Evolutionary conservation across 2,329 filamentous ascomycete genomes (phyloP), one percentile per base, ranked within the genome.

Genomic region (Cladosporium sp.): DNA sequence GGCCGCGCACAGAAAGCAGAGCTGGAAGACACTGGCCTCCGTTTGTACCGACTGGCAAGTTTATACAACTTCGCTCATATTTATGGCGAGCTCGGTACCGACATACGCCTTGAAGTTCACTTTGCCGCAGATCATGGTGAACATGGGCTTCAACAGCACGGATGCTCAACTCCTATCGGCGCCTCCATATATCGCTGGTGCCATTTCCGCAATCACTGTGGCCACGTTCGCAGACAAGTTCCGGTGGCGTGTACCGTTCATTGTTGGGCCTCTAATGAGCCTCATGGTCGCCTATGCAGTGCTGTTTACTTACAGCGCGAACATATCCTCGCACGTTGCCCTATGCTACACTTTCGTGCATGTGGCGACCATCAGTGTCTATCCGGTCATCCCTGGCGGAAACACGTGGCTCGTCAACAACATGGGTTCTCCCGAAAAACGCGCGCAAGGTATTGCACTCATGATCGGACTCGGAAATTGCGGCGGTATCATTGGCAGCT

Each of bases 121-220:
- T 66, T 65, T 72, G 65, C 79, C 77, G 0, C 89, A 88, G 0
- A 87, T 92, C 53, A 72, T 72, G 52, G 65, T 68, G 4, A 67
- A 62, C n/a, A 69, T 74, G 65, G 71, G 71, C 23, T 73, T 69
- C 65, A 57, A 61, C 14, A 67, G 58, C 29, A 68, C 68, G 3
- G 62, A 64, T 16, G 71, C 71, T 3, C 71, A 73, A 53, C 66
- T 71, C 11, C 67, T 73, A 29, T 70, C 69, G 52, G 70, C 72
- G 10, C 72, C 72, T 29, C 72, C 72, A 6, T 73, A 73, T 33
- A 56, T 76, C n/a, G 69, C 70, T 44, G 75, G 72, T 33, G 75
- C 72, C 12, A 69, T 77, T 53, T 71, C 71, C n/a, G 72, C 74
- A 16, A 68, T 75, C 46, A 62, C 72, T 5, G 71, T 69, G 50